Conservation (phyloP, 2,329 filamentous ascomycete genomes). For the Zasmidium angulare region DNA sequence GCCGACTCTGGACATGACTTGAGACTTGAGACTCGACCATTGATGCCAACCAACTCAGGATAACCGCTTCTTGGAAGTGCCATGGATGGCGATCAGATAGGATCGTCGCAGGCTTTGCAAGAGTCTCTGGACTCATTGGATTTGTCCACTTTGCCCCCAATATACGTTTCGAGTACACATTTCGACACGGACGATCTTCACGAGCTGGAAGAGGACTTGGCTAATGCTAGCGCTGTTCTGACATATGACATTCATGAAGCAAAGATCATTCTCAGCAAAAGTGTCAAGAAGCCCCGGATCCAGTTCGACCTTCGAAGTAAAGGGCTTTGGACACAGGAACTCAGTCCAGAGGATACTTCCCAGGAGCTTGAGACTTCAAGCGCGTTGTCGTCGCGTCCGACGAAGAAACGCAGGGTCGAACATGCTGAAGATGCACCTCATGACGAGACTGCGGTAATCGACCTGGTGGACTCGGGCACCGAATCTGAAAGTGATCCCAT, state of each 20-base stretch:
- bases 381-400: not conserved
- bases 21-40: not conserved
- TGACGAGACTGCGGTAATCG: conserved; percentile 11
- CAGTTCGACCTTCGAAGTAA: conserved; percentile 73
- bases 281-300: conserved; percentile 68
- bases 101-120: not conserved
- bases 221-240: conserved; percentile 54
- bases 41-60: not conserved
- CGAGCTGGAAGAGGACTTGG: conserved; percentile 63
- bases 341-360: not conserved
- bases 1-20: not conserved
- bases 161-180: conserved; percentile 73
- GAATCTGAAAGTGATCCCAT: conserved; percentile 36
- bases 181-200: conserved; percentile 64
- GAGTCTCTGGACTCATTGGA: conserved; percentile 32
- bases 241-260: conserved; percentile 74
- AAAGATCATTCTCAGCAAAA: conserved; percentile 70
- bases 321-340: conserved; percentile 55
- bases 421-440: conserved; percentile 4
- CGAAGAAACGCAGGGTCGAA: conserved; percentile 15
- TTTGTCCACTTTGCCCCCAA: conserved; percentile 56
- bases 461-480: conserved; percentile 34
- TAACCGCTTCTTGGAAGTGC: not conserved
- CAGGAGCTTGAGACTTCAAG: not conserved
- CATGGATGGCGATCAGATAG: not conserved